These are phyloP conservation scores for Ophiostoma australiae DNA, from an alignment of 2,329 filamentous ascomycete genomes.

Conservation along the genomic window DNA sequence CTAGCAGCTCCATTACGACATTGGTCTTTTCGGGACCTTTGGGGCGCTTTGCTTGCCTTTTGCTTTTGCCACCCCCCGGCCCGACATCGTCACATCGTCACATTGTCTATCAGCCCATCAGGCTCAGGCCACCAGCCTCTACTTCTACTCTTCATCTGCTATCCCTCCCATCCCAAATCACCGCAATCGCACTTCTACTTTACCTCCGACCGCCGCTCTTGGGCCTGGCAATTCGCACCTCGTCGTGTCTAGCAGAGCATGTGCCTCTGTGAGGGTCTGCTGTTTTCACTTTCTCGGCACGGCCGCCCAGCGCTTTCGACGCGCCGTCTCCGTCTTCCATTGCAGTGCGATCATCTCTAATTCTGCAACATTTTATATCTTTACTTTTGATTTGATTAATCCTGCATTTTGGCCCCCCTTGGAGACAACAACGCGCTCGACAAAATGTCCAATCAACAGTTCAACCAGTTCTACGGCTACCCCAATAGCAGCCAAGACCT, in stretches of 20 bases:
- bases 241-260: constrained; percentile 11
- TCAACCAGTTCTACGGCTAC: constrained; percentile 27
- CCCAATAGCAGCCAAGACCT: background rate
- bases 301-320: background rate
- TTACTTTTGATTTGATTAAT: background rate
- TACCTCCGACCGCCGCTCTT: background rate
- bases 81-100: background rate
- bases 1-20: background rate
- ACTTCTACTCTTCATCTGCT: background rate
- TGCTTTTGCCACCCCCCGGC: background rate
- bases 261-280: background rate
- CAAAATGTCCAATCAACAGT: background rate
- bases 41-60: too few relatives aligned
- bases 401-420: background rate
- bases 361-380: background rate
- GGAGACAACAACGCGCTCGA: background rate
- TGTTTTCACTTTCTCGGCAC: background rate
- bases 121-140: background rate
- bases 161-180: background rate
- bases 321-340: background rate
- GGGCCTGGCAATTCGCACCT: background rate
- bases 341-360: background rate
- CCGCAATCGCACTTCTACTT: background rate
- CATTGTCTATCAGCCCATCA: background rate
- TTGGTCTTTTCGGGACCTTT: background rate